Evolutionary conservation across 108 stramenopile genomes (phyloP).

Genomic region (Cyclotella choctawhatcheeana): DNA sequence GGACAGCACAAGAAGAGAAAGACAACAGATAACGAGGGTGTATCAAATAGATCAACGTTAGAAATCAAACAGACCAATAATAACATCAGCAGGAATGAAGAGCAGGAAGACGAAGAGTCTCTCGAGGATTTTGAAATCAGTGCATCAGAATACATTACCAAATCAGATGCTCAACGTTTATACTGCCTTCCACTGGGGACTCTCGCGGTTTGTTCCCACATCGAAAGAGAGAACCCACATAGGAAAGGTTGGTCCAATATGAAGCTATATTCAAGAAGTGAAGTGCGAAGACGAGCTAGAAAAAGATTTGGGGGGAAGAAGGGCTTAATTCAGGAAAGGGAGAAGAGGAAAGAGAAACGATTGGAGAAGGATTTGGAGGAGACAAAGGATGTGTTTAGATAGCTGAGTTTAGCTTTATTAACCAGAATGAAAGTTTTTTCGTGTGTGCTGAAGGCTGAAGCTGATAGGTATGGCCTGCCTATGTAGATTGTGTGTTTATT

Average conservation of each 20-base stretch:
- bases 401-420: constrained; percentile 12
- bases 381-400: constrained; percentile 65
- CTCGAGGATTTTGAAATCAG: constrained; percentile 79
- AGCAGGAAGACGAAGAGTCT: constrained; percentile 40
- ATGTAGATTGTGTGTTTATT: no score
- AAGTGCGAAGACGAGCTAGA: constrained; percentile 70
- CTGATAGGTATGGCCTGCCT: no score
- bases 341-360: constrained; percentile 58
- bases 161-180: constrained; percentile 70
- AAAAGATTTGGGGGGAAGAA: constrained; percentile 76
- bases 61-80: not conserved
- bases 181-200: constrained; percentile 87
- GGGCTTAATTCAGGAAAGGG: constrained; percentile 70
- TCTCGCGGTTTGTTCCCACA: constrained; percentile 71
- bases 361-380: constrained; percentile 69
- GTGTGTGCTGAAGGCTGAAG: not conserved
- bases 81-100: not conserved
- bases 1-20: no score
- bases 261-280: constrained; percentile 74
- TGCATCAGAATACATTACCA: constrained; percentile 69
- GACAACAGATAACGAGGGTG: no score
- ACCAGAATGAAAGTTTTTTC: not conserved
- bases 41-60: no score
- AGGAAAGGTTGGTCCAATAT: constrained; percentile 67
- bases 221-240: constrained; percentile 73